Evolutionary conservation across 2,329 filamentous ascomycete genomes (phyloP), one percentile per base, ranked within the genome.

Genomic region (Elsinoe fawcettii): DNA sequence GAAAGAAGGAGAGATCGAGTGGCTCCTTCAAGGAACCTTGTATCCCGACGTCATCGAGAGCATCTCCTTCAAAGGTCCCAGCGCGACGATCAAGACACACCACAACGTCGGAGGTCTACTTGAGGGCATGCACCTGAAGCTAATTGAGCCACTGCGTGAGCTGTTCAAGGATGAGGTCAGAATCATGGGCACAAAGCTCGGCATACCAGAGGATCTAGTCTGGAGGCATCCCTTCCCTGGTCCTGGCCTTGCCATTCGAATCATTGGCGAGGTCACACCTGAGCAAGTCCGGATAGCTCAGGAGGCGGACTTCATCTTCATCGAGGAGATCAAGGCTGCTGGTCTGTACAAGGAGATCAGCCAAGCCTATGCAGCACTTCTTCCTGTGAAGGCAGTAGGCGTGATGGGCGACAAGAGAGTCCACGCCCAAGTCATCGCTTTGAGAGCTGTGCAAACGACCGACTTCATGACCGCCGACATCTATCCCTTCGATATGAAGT

Each of bases 101-200:
- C 84, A 86, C 75, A 84, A 88, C 64, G 85, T 88, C 30, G 86
- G 86, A 51, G 85, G 85, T 60, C 77, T 89, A 1, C 82, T 84
- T 14, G 75, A 77, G 63, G 75, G 76, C 63, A 82, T 83, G 78
- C 74, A 78, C 60, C 75, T 88, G 47, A 84, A 87, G 72, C 77
- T 89, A 34, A 87, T 93, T 60, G 88, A 95, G 74, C 88, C 88
- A 1, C 80, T 93, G 0, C 78, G 87, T 43, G 84, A 88, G 67
- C 76, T 93, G 27, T 92, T 91, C 80, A 93, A 93, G 70, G 87
- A 93, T 64, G 88, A 93, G 73, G 88, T 90, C 23, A 79, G 87
- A 59, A 74, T 78, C 62, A 73, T 91, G 3, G 87, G 88, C 32
- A 82, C 80, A 14, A 77, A 87, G 60, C 77, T 91, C 2, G 83